These are phyloP conservation scores for Neurospora sp. DNA, from an alignment of 495 filamentous ascomycete genomes.

Conservation along the genomic window DNA sequence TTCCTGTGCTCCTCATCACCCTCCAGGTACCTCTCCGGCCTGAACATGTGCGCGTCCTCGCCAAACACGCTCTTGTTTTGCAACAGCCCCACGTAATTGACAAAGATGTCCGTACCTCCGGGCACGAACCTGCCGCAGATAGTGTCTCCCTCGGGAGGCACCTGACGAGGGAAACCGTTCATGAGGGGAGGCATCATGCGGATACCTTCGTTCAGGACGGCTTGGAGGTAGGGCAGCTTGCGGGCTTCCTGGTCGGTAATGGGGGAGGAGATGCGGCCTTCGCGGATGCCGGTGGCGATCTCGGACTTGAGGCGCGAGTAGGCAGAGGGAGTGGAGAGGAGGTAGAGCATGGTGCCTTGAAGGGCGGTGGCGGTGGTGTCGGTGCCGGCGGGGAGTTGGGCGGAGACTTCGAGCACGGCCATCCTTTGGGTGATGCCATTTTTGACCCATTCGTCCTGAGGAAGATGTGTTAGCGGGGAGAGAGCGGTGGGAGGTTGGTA, in stretches of 20 bases:
- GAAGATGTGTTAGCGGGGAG: background rate
- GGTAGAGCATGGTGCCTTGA: slow-evolving; percentile 40
- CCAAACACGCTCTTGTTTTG: slow-evolving; percentile 35
- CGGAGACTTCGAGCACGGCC: background rate
- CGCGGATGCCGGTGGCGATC: slow-evolving; percentile 33
- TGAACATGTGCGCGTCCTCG: slow-evolving; percentile 32
- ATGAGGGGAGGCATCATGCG: slow-evolving; percentile 15
- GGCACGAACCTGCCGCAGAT: slow-evolving; percentile 32
- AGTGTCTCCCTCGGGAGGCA: slow-evolving; percentile 25
- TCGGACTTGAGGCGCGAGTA: slow-evolving; percentile 48
- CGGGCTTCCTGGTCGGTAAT: slow-evolving; percentile 49
- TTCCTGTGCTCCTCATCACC: slow-evolving; percentile 3
- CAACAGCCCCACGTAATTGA: slow-evolving; percentile 31
- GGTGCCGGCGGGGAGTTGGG: slow-evolving; percentile 42
- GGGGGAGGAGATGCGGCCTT: slow-evolving; percentile 42
- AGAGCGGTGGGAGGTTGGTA: background rate
- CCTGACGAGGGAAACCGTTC: slow-evolving; percentile 11
- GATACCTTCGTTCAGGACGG: slow-evolving; percentile 21
- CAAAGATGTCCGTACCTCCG: background rate
- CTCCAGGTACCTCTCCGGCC: slow-evolving; percentile 43
- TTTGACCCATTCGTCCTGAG: slow-evolving; percentile 3
- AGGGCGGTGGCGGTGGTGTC: slow-evolving; percentile 53
- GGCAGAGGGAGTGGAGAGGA: slow-evolving; percentile 32
- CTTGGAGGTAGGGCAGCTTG: slow-evolving; percentile 23
- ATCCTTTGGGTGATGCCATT: background rate